Evolutionary conservation across 2,329 filamentous ascomycete species (phyloP).

Genomic region (Neospermospora avenae): DNA sequence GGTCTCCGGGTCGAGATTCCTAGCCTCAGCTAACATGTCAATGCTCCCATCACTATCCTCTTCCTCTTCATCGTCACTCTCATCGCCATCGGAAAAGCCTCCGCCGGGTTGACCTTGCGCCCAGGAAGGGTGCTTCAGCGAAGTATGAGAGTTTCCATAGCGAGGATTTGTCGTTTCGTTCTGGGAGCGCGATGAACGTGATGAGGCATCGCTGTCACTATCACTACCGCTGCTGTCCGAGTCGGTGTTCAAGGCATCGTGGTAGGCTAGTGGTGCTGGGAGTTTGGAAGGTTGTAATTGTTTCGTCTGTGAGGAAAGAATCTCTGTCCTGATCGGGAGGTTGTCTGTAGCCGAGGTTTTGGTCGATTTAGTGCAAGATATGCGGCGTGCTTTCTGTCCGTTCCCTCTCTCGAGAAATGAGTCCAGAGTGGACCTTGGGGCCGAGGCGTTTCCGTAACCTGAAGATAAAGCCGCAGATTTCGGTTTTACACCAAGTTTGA

Average conservation of each 20-base stretch:
- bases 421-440: conserved; percentile 21
- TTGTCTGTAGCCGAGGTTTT: background rate
- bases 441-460: conserved; percentile 13
- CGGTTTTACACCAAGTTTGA: conserved; percentile 9
- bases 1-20: conserved; percentile 18
- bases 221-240: conserved; percentile 11
- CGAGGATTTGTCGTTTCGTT: background rate
- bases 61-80: conserved; percentile 14
- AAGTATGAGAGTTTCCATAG: background rate
- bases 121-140: background rate
- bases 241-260: conserved; percentile 10
- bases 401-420: conserved; percentile 13
- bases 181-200: conserved; percentile 1
- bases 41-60: conserved; percentile 22
- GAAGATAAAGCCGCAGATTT: conserved; percentile 15
- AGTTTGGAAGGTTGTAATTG: conserved; percentile 22
- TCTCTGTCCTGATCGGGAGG: conserved; percentile 19
- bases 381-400: conserved; percentile 2
- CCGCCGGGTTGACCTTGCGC: background rate
- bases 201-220: background rate
- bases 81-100: background rate
- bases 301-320: conserved; percentile 16
- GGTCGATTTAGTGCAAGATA: conserved; percentile 2
- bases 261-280: conserved; percentile 24
- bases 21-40: conserved; percentile 24